phyloP scores from a whole-genome alignment of 768 basidiomycete species.

The Lentinula lateritia region DNA sequence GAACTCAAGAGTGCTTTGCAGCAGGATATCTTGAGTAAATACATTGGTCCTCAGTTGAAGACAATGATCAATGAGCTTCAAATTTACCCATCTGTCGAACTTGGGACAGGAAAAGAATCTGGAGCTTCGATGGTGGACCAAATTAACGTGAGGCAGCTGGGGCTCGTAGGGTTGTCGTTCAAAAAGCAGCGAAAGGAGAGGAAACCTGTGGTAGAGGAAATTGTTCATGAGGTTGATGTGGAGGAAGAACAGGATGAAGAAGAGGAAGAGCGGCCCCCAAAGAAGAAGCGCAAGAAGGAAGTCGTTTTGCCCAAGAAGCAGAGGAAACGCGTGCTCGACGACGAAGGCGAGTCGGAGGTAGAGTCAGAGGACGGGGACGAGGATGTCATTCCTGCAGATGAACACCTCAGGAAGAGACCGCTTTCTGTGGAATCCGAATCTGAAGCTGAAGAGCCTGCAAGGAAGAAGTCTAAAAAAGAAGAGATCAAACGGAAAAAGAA shows the following conservation, averaged over 20 bases:
- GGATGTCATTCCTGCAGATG: background rate
- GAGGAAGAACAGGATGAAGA: constrained; percentile 32
- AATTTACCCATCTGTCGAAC: background rate
- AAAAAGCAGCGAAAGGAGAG: constrained; percentile 31
- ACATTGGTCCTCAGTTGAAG: constrained; percentile 2
- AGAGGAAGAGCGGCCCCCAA: constrained; percentile 23
- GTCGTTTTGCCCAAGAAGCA: constrained; percentile 51
- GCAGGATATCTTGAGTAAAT: constrained; percentile 44
- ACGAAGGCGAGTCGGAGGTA: constrained; percentile 52
- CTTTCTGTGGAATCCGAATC: constrained; percentile 20
- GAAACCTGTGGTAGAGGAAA: constrained; percentile 19
- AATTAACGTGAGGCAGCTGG: constrained; percentile 27
- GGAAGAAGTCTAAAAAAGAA: constrained; percentile 30
- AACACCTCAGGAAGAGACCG: constrained; percentile 19
- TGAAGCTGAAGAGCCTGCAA: constrained; percentile 33
- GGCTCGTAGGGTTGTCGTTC: constrained; percentile 42
- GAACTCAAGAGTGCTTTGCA: constrained; percentile 54
- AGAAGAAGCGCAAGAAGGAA: constrained; percentile 32
- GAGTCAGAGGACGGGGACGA: constrained; percentile 12
- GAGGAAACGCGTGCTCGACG: constrained; percentile 30
- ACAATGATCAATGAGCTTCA: background rate
- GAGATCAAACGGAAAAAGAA: constrained; percentile 23
- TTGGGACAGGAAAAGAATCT: background rate
- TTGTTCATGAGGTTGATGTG: constrained; percentile 34
- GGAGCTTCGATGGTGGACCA: constrained; percentile 1